Percentiles rank a stretch among this genome's conserved stretches.
Evolutionary conservation across 2,329 filamentous ascomycete species (phyloP).

Genomic region (Beauveria varroae): DNA sequence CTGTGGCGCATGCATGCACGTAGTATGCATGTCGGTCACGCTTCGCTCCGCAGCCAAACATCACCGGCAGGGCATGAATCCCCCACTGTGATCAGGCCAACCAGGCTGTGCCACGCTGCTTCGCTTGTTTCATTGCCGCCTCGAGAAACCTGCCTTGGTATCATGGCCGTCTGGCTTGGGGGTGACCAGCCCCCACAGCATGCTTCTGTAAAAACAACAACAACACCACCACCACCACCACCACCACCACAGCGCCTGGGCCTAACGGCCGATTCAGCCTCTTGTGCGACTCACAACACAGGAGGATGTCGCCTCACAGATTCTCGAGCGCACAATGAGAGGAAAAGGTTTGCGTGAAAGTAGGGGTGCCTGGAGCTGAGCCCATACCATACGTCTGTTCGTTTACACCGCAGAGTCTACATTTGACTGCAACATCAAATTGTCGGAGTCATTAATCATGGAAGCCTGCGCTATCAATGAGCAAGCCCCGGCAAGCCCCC

Average conservation of each 20-base stretch:
- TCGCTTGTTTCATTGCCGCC: neutral
- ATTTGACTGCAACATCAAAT: neutral
- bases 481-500: neutral
- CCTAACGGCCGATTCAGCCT: neutral
- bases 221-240: neutral
- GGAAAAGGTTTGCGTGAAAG: neutral
- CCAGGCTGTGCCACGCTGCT: conserved; percentile 5
- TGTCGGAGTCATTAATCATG: neutral
- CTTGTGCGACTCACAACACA: neutral
- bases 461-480: neutral
- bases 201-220: neutral
- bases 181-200: neutral
- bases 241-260: neutral
- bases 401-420: neutral
- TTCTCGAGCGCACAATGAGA: neutral
- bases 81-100: conserved; percentile 1
- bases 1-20: neutral
- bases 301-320: neutral
- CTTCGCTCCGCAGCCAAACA: neutral
- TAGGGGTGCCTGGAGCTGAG: neutral
- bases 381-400: neutral
- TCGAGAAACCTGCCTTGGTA: neutral
- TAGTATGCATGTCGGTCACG: conserved; percentile 10
- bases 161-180: neutral
- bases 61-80: conserved; percentile 1